Evolutionary conservation across 345 rosid genomes (phyloP).

Genomic region (Eucalyptus paniculata): DNA sequence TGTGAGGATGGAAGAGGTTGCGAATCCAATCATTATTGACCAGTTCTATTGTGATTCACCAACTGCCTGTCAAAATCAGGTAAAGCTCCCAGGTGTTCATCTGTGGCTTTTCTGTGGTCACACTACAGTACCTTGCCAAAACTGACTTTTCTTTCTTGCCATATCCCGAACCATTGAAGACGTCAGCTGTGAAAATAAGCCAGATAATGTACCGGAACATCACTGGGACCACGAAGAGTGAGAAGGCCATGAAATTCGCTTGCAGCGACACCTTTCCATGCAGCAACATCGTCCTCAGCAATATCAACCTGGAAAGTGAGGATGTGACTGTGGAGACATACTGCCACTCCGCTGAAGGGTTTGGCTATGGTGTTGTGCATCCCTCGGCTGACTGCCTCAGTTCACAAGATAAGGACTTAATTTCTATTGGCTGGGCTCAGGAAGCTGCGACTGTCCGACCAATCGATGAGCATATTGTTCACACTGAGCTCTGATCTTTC

Average conservation of each 20-base stretch:
- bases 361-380: slow-evolving; percentile 63
- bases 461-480: slow-evolving; percentile 17
- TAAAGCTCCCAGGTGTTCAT: not conserved
- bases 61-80: slow-evolving; percentile 72
- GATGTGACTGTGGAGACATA: slow-evolving; percentile 77
- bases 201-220: slow-evolving; percentile 86
- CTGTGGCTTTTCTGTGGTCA: not conserved
- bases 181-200: slow-evolving; percentile 71
- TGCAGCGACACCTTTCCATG: slow-evolving; percentile 94
- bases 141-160: not conserved
- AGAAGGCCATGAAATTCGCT: slow-evolving; percentile 73
- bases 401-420: slow-evolving; percentile 43
- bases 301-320: slow-evolving; percentile 61
- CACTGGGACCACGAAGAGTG: slow-evolving; percentile 65
- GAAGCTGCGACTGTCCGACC: not conserved
- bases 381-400: slow-evolving; percentile 87
- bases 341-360: slow-evolving; percentile 88
- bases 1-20: slow-evolving; percentile 68
- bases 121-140: not conserved
- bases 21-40: slow-evolving; percentile 85
- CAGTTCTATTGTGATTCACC: slow-evolving; percentile 98
- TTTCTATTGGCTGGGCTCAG: not conserved
- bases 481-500: slow-evolving; percentile 44
- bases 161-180: slow-evolving; percentile 17
- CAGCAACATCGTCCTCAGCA: slow-evolving; percentile 62